Base-by-base conservation (phyloP, 805 yeast species). In the Ascoidea asiatica region DNA sequence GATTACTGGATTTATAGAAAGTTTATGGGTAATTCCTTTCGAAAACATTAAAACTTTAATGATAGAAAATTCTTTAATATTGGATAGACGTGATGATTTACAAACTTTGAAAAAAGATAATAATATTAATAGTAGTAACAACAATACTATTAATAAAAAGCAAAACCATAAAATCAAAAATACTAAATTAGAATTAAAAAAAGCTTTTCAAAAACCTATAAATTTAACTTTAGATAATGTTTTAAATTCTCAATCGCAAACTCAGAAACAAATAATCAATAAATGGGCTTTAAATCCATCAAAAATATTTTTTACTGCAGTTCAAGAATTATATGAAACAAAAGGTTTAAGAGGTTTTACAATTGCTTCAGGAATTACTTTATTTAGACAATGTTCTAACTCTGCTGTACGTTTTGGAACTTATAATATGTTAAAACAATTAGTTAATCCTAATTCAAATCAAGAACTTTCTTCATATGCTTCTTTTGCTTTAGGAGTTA, bases 1-100 rank as follows among this genome's bases (percentile, higher is more conserved):
- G 50, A 73, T 86, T 66, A 83, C 95, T 4, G 97, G 95, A 2
- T 69, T 82, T 46, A 64, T 80, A 39, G 97, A 92, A 59, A 79
- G 94, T 2, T 50, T 88, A 33, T 74, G 83, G 70, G 76, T 90
- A 19, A 83, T 92, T 18, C 98, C 97, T 0, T 89, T 90, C 58
- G 98, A 90, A 56, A 84, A 81, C 55, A 69, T 87, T 51, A 87
- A 87, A 56, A 79, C 83, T 2, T 70, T 81, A 6, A 75, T 84
- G 84, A 79, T 87, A 48, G 94, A 86, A 54, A 79, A 81, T 56
- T 67, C 79, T 42, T 52, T 71, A 56, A 55, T 60, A 20, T 52
- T 53, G 44, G 51, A 57, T 45, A 55, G 47, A 52, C 47, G 44
- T 51, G 49, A 57, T 41, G 55, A 52, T 41, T 43, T 44, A n/a